Evolutionary conservation across 176 grass and related monocot genomes (phyloP), one percentile per base, ranked within the genome.

Genomic region (Olyra latifolia): DNA sequence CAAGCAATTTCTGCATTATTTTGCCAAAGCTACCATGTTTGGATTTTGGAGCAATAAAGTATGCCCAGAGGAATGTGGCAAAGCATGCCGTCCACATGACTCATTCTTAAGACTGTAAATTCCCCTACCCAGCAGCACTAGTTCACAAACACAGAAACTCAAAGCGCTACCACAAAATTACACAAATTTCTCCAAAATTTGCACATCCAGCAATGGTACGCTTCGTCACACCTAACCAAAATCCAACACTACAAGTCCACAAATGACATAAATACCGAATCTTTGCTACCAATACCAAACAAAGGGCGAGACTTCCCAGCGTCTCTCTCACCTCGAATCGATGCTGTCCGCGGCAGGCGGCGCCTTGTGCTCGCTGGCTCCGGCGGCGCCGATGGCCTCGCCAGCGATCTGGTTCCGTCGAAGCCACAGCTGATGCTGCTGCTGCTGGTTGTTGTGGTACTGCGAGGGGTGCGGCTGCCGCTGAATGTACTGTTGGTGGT

Each of bases 401-500:
- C 49, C 82, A 62, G 80, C 80, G 41, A 86, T 83, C 59, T 78
- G 88, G 40, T 91, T 87, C 52, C 88, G 85, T 61, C 69, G 80
- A 77, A 83, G 85, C 90, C 85, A 92, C 62, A 89, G 84, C 78
- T 91, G 88, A 28, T 89, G 85, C 23, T 92, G 92, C 2, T 80
- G 82, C 39, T 89, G 74, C 20, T 92, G 94, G 24, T 16, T 69
- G 65, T 16, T 79, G 70, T 77, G 74, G 20, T 55, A 27, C 20
- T 80, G 87, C 81, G 23, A 40, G 8, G 41, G 25, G 44, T 83
- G 76, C 74, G 7, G 77, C 63, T 76, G 89, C 69, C 86, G 81
- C 79, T 90, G 87, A 22, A 60, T 70, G 77, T 92, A 92, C 86
- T 87, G 86, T n/a, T 78, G 55, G 46, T 84, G 84, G 44, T 88